A percentile compares a stretch with the other conserved stretches of the same genome.
Conservation (phyloP, 768 basidiomycete genomes). For the Russula olivacea region DNA sequence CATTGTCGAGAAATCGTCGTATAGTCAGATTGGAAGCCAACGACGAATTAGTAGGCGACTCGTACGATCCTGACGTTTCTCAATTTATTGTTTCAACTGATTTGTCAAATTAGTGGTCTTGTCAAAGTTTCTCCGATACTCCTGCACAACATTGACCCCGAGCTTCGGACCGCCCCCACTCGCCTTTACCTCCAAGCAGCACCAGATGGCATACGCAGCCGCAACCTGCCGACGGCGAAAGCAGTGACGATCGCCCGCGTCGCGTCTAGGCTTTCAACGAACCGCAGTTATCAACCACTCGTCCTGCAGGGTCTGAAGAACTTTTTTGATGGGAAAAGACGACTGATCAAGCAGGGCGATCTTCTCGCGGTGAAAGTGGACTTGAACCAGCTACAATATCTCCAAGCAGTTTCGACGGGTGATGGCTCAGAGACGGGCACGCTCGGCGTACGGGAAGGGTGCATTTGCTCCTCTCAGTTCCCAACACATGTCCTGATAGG, state of each 20-base stretch:
- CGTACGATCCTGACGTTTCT: conserved; percentile 31
- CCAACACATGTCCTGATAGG: neutral
- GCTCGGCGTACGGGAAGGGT: conserved; percentile 7
- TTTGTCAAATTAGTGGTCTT: conserved; percentile 33
- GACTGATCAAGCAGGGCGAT: conserved; percentile 69
- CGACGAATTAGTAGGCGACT: conserved; percentile 38
- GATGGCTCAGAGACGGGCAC: conserved; percentile 10
- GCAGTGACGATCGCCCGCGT: conserved; percentile 75
- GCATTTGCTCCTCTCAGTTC: too few relatives aligned
- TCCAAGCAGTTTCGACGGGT: conserved; percentile 3
- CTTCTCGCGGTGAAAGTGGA: conserved; percentile 61
- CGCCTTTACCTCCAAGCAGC: conserved; percentile 39
- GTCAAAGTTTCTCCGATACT: conserved; percentile 45
- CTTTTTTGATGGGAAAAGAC: conserved; percentile 51
- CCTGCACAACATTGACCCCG: conserved; percentile 45
- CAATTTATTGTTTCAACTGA: neutral
- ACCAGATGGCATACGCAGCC: conserved; percentile 54
- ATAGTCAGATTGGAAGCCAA: conserved; percentile 54
- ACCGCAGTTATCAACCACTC: conserved; percentile 54
- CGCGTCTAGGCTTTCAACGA: conserved; percentile 64
- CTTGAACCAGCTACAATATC: conserved; percentile 37
- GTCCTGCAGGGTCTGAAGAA: conserved; percentile 56
- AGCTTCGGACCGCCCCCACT: conserved; percentile 29
- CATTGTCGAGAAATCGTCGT: conserved; percentile 34
- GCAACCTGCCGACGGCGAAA: conserved; percentile 61